Conservation (phyloP, 2,329 filamentous ascomycete genomes). For the Epichloe coenophiala region DNA sequence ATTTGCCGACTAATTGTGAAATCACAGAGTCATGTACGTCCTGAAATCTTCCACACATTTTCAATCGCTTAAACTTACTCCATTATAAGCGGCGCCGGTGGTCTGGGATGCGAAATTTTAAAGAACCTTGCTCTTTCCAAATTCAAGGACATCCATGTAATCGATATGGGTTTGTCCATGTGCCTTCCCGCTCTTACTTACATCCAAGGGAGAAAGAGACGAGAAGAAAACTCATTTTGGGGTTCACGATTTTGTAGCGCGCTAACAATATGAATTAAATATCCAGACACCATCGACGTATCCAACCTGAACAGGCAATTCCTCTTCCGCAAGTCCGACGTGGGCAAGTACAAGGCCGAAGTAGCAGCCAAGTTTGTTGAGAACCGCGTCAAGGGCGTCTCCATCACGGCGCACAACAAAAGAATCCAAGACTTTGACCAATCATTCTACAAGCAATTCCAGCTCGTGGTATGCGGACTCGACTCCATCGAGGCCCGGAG, state of each 20-base stretch:
- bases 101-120: conserved; percentile 87
- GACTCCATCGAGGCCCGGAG: conserved; percentile 96
- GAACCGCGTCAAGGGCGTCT: conserved; percentile 75
- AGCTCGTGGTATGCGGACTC: conserved; percentile 81
- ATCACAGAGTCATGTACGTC: conserved; percentile 36
- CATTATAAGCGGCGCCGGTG: conserved; percentile 65
- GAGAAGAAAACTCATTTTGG: neutral
- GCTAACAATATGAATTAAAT: neutral
- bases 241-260: no score
- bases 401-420: conserved; percentile 85
- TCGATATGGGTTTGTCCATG: conserved; percentile 73
- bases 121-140: conserved; percentile 93
- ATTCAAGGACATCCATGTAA: conserved; percentile 95
- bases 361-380: conserved; percentile 88
- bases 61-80: neutral
- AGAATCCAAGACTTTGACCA: conserved; percentile 96
- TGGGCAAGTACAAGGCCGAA: conserved; percentile 87
- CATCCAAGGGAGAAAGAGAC: neutral
- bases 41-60: conserved; percentile 1
- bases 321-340: conserved; percentile 80
- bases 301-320: conserved; percentile 97
- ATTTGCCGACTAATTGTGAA: neutral
- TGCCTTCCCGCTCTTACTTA: neutral
- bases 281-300: conserved; percentile 89
- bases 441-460: conserved; percentile 94